Evolutionary conservation across 2,329 filamentous ascomycete species (phyloP), one percentile per base, ranked within the genome.

Genomic region (Aspergillus sojae): DNA sequence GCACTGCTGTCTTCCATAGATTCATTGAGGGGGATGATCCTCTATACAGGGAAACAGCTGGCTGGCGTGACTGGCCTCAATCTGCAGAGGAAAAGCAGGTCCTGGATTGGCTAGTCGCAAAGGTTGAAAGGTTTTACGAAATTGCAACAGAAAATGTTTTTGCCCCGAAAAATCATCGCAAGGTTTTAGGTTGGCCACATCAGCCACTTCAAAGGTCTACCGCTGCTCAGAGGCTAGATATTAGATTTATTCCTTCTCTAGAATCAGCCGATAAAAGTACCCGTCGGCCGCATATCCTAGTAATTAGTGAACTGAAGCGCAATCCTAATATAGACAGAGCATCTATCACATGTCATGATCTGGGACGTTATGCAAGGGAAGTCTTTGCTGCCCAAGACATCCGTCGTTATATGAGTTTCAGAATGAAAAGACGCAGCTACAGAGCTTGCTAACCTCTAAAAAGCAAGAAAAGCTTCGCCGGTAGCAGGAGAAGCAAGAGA

Each of bases 201-300:
- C 28, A 52, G 26, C 28, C 48, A 11, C 48, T 78, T 10, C 45
- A 70, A 26, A 72, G 74, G 48, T 77, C 70, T 16, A 77, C 68
- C 12, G 70, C 64, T n/a, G 66, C 73, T 57, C 74, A 70, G 21
- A 79, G 77, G 64, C 63, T 78, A 12, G 74, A 79, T 58, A 59
- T 79, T 56, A 69, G 73, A 23, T 77, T 83, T 32, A 70, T 79
- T 34, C 12, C 1, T 30, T 43, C 9, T n/a, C 16, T 36, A 10
- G 21, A 55, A 52, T 10, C 10, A 52, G 28, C 23, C 19, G 12
- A 52, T 52, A 52, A 32, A 52, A 52, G 12, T 16, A 19, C 32
- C 30, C 16, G 9, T 16, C 21, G 21, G 23, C 34, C 28, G 46
- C 46, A 50, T 23, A 50, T 30, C 12, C 46, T 50, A 50, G 23